A percentile compares a stretch with the other conserved stretches of the same genome.
phyloP scores from a whole-genome alignment of 2,329 filamentous ascomycete genomes.

The Blastomyces silverae region DNA sequence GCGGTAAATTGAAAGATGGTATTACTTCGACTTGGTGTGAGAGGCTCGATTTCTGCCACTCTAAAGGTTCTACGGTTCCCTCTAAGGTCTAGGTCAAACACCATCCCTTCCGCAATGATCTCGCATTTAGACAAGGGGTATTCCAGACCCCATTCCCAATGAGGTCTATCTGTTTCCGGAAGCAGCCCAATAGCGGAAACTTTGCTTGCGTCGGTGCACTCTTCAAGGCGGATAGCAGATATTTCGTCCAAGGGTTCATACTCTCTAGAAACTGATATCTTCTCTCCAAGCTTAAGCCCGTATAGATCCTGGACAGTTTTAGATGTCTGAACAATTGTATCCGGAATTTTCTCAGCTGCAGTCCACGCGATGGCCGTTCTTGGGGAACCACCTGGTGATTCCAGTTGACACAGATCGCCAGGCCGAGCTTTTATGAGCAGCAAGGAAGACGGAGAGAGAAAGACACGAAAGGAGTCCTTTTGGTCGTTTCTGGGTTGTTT shows the following conservation, averaged over 20 bases:
- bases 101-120: conserved; percentile 61
- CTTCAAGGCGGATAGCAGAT: conserved; percentile 54
- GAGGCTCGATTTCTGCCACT: conserved; percentile 52
- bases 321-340: conserved; percentile 64
- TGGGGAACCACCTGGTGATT: conserved; percentile 28
- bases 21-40: conserved; percentile 37
- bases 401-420: conserved; percentile 51
- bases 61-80: conserved; percentile 57
- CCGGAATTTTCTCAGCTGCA: conserved; percentile 56
- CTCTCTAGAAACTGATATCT: conserved; percentile 55
- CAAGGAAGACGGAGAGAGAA: conserved; percentile 52
- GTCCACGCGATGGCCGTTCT: conserved; percentile 59
- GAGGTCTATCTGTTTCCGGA: conserved; percentile 31
- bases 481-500: conserved; percentile 44
- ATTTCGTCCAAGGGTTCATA: conserved; percentile 49
- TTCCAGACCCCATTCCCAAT: conserved; percentile 47
- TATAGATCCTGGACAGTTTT: conserved; percentile 66
- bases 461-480: conserved; percentile 54
- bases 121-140: conserved; percentile 51
- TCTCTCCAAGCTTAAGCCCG: conserved; percentile 64
- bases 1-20: conserved; percentile 36
- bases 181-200: conserved; percentile 24
- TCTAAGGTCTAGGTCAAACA: conserved; percentile 57
- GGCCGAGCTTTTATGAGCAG: conserved; percentile 49
- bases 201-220: conserved; percentile 46